These are phyloP conservation scores for Entoloma clypeatum DNA, from an alignment of 1,284 basidiomycete genomes.

Conservation along the genomic window DNA sequence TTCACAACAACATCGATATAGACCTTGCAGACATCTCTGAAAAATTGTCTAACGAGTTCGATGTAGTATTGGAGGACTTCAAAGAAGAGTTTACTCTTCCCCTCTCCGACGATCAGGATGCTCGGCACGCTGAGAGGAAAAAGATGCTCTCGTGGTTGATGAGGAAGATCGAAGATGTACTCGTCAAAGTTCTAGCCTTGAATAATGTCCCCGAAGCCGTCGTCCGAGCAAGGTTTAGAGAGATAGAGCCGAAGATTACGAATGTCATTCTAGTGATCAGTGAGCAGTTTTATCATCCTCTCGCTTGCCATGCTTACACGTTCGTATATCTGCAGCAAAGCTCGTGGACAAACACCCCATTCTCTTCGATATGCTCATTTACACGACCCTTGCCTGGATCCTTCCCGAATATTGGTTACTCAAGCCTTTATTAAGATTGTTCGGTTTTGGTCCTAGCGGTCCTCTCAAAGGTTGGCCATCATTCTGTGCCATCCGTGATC, in stretches of 20 bases:
- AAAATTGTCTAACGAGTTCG: conserved; percentile 19
- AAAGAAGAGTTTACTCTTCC: conserved; percentile 21
- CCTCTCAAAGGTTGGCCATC: conserved; percentile 28
- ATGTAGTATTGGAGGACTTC: conserved; percentile 19
- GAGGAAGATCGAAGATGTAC: conserved; percentile 20
- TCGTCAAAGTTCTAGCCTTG: conserved; percentile 19
- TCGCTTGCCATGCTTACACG: too few relatives aligned
- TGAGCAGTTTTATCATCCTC: conserved; percentile 8
- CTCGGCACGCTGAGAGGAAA: conserved; percentile 21
- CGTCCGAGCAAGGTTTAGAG: conserved; percentile 18
- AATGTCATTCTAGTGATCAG: conserved; percentile 22
- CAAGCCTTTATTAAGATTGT: conserved; percentile 21
- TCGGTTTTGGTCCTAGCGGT: conserved; percentile 26
- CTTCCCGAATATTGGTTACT: conserved; percentile 23
- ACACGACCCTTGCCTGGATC: conserved; percentile 17
- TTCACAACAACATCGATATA: conserved; percentile 1
- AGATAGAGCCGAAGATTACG: conserved; percentile 19
- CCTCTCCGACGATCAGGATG: conserved; percentile 23
- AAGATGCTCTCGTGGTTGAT: conserved; percentile 18
- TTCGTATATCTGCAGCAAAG: conserved; percentile 19
- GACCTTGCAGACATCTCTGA: conserved; percentile 17
- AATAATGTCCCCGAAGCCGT: conserved; percentile 21
- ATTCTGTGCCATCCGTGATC: too few relatives aligned
- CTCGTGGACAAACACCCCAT: conserved; percentile 22
- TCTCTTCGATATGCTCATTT: conserved; percentile 19